Conservation (phyloP, 257 asterid genomes). For the Solanum tacnaense region DNA sequence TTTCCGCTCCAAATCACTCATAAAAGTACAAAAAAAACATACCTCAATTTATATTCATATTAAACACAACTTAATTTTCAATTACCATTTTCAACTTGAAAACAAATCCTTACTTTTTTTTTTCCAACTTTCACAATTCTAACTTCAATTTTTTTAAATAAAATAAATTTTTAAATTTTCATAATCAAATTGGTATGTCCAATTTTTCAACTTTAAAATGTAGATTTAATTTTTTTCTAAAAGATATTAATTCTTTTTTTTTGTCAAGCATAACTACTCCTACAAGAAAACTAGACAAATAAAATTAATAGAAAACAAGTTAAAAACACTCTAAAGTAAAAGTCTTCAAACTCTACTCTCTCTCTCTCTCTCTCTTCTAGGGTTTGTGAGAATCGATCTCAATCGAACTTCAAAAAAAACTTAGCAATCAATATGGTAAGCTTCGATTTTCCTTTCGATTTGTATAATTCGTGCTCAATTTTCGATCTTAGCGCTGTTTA, state of each 20-base stretch:
- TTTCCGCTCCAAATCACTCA: not conserved
- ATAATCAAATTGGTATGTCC: not conserved
- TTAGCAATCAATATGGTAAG: conserved; percentile 4
- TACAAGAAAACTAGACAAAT: not conserved
- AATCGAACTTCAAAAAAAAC: not conserved
- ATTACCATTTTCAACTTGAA: not conserved
- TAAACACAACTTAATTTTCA: not conserved
- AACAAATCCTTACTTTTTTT: not conserved
- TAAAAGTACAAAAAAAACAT: not conserved
- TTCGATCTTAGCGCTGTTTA: not conserved
- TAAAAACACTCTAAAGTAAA: not conserved
- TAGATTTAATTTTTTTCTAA: not conserved
- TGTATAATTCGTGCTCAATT: not conserved
- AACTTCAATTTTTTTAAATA: not conserved
- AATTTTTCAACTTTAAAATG: not conserved
- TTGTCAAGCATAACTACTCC: not conserved
- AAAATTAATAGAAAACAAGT: too few relatives aligned
- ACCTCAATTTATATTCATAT: not conserved
- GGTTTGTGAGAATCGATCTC: conserved; percentile 2
- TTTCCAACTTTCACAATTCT: not conserved
- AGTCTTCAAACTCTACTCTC: not conserved
- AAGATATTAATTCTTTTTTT: not conserved
- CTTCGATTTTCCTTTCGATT: not conserved
- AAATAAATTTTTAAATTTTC: not conserved
- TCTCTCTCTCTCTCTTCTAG: not conserved